Base-by-base conservation (phyloP, 306 rosid species). In the Rubus idaeus region DNA sequence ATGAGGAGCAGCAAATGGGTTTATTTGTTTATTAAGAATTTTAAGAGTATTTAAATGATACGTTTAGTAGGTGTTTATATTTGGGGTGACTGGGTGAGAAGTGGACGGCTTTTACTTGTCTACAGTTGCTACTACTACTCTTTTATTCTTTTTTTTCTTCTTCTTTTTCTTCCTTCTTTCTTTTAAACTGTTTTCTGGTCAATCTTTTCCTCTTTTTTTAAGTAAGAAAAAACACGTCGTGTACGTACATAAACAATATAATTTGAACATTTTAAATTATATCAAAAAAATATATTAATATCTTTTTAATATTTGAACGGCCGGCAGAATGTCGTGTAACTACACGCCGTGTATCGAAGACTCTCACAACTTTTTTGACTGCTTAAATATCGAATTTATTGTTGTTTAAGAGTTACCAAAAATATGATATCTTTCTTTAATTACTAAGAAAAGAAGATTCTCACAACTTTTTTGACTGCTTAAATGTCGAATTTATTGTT, bases 1-100 rank as follows among this genome's bases (percentile, higher is more conserved):
- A 58, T 26, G 4, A 26, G 7, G 1, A 58, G 16, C 53, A n/a
- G 60, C 53, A 74, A 68, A 62, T 42, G 81, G 79, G 78, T 9
- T n/a, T 26, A 53, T 37, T 41, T 11, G 16, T 75, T 18, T 11
- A 47, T 49, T 37, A 35, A 20, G 58, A 20, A 4, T 35, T 4
- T 26, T 49, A 71, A 21, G 47, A n/a, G 40, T 5, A 40, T 23
- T 50, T 35, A 76, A 75, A 51, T 51, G 20, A 52, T 35, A 17
- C 41, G 45, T 74, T 4, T 17, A 17, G 58, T 46, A 50, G 63
- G 39, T 67, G 26, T 11, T 80, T 65, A 67, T 13, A 66, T 62
- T 39, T 37, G 35, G 35, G 35, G n/a, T 23, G 26, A 23, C 26
- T 23, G 26, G 26, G 26, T 41, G n/a, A 8, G 8, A 20, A 4